Percentiles rank a stretch among this genome's conserved stretches.
Evolutionary conservation across 2,329 filamentous ascomycete genomes (phyloP).

Genomic region (Beauveria bassiana): DNA sequence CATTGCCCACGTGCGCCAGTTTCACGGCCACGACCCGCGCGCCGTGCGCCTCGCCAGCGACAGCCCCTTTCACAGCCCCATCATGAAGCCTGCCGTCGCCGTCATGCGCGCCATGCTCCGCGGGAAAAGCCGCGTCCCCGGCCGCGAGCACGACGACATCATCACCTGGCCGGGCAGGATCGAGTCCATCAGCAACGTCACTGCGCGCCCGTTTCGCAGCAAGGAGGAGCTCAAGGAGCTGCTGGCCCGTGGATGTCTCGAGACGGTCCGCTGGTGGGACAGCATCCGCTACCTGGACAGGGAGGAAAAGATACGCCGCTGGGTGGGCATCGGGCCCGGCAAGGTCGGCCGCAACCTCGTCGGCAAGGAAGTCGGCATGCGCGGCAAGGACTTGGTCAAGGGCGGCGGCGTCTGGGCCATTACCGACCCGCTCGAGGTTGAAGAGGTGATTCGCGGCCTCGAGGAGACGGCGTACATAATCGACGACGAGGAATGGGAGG

Average conservation of each 20-base stretch:
- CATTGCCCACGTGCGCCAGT: slow-evolving; percentile 77
- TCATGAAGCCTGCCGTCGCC: slow-evolving; percentile 78
- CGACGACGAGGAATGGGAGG: slow-evolving; percentile 37
- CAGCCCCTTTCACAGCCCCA: slow-evolving; percentile 81
- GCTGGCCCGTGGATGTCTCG: slow-evolving; percentile 73
- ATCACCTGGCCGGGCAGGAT: slow-evolving; percentile 68
- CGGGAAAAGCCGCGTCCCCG: slow-evolving; percentile 45
- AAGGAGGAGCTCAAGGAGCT: slow-evolving; percentile 70
- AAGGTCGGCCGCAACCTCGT: slow-evolving; percentile 92
- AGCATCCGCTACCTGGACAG: slow-evolving; percentile 85
- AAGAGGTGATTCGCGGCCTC: slow-evolving; percentile 57
- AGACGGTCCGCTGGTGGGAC: slow-evolving; percentile 92
- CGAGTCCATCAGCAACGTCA: slow-evolving; percentile 81
- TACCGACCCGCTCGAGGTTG: slow-evolving; percentile 68
- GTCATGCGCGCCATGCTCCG: slow-evolving; percentile 65
- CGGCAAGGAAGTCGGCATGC: slow-evolving; percentile 89
- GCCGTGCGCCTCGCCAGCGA: slow-evolving; percentile 82
- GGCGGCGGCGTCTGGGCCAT: slow-evolving; percentile 92
- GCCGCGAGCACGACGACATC: slow-evolving; percentile 51
- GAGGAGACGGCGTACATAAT: slow-evolving; percentile 53
- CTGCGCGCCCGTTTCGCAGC: slow-evolving; percentile 66
- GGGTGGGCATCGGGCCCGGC: slow-evolving; percentile 88
- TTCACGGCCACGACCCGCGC: slow-evolving; percentile 83
- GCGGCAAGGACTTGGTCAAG: slow-evolving; percentile 67
- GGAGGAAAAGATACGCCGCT: slow-evolving; percentile 70